Evolutionary conservation across 2,329 filamentous ascomycete species (phyloP), one percentile per base, ranked within the genome.

Genomic region (Meredithiella fracta): DNA sequence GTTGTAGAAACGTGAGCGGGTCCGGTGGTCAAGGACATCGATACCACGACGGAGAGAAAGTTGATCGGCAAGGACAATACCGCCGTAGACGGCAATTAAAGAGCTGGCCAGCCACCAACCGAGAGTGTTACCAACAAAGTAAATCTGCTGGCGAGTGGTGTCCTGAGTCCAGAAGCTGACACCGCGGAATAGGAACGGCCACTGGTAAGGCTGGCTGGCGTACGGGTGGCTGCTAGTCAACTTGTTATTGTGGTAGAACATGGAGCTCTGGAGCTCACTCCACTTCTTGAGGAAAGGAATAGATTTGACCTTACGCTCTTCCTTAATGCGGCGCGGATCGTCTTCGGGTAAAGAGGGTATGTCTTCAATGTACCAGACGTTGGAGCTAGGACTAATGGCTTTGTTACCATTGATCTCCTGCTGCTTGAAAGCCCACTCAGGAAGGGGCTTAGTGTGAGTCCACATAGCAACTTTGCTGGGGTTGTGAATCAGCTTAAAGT

Each of bases 361-460:
- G 61, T 94, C 87, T 64, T 98, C 92, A 14, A 90, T 85, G 62
- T 85, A 83, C 92, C 92, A 98, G 60, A 95, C 77, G 67, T 98
- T 98, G 67, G 88, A 95, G 66, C 85, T 83, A 60, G 91, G 86
- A 26, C 82, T 75, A 55, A 94, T 73, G 67, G 95, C 94, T 79
- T 98, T 98, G 76, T 98, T 98, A 59, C 92, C 92, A 69, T 98
- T 98, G 74, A 98, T 96, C 68, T 98, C 92, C 65, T 94, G 91
- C 69, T 98, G 92, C 69, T 94, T 92, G 73, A 86, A 91, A 25
- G 78, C 92, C 92, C 92, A 98, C 3, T 98, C 92, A 3, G 92
- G 92, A n/a, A 98, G 79, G 52, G 92, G 87, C 59, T 82, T 92
- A 37, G 85, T 85, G 69, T 97, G 91, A 26, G 92, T 98, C 92